phyloP scores from a whole-genome alignment of 2,329 filamentous ascomycete genomes.

The Stagonosporopsis chrysanthemi region DNA sequence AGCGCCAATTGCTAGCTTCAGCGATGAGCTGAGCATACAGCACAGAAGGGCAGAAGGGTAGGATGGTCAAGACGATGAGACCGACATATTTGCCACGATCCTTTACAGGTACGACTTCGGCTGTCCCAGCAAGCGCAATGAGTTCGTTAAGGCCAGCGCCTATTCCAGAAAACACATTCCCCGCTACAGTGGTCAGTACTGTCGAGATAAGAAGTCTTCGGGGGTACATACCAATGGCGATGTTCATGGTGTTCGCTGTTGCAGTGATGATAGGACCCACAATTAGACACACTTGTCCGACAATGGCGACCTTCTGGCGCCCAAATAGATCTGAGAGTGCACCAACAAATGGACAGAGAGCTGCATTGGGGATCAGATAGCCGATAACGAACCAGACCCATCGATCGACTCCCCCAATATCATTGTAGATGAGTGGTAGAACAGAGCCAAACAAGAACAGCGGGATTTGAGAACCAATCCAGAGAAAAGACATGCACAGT shows the following conservation, averaged over 20 bases:
- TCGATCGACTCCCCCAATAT: conserved; percentile 66
- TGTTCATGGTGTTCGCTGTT: conserved; percentile 42
- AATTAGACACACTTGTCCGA: conserved; percentile 46
- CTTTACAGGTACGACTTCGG: conserved; percentile 70
- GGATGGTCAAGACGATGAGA: conserved; percentile 65
- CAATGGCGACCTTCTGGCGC: conserved; percentile 42
- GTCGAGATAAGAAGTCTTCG: no score
- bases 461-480: conserved; percentile 68
- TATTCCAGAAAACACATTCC: conserved; percentile 63
- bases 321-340: conserved; percentile 46
- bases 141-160: conserved; percentile 74
- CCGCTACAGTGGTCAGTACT: conserved; percentile 23
- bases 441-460: conserved; percentile 57
- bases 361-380: conserved; percentile 64
- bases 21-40: conserved; percentile 68
- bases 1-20: conserved; percentile 60
- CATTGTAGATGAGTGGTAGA: conserved; percentile 61
- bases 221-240: conserved; percentile 34
- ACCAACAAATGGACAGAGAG: conserved; percentile 70
- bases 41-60: conserved; percentile 69
- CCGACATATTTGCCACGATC: conserved; percentile 71
- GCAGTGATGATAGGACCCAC: conserved; percentile 45
- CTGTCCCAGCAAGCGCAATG: conserved; percentile 71
- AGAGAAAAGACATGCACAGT: conserved; percentile 66
- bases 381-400: conserved; percentile 64